Percentiles rank a stretch among this genome's conserved stretches.
These are phyloP conservation scores for Perilla frutescens DNA, from an alignment of 257 asterid species.

Conservation along the genomic window DNA sequence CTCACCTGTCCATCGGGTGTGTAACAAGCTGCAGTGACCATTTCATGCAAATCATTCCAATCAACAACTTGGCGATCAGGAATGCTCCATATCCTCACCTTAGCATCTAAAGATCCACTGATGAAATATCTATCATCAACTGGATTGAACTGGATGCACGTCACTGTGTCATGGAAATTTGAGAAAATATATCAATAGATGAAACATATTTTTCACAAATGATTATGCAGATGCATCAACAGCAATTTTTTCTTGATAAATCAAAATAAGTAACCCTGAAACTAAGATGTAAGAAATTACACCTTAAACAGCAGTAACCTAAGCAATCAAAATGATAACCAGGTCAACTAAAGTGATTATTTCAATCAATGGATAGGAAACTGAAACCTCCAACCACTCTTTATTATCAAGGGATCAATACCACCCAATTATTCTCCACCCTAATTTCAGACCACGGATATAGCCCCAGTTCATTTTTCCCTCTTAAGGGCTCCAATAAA, in stretches of 20 bases:
- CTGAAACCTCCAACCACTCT: constrained; percentile 25
- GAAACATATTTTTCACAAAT: constrained; percentile 18
- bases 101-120: constrained; percentile 97
- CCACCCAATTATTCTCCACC: background rate
- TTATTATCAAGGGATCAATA: background rate
- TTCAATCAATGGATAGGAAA: constrained; percentile 24
- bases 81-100: constrained; percentile 99
- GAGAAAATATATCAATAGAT: constrained; percentile 43
- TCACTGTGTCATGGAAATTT: constrained; percentile 69
- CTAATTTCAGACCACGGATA: constrained; percentile 10
- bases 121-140: constrained; percentile 95
- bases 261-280: background rate
- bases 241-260: background rate
- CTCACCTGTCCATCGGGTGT: constrained; percentile 99
- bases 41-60: constrained; percentile 97
- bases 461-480: background rate
- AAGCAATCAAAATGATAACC: constrained; percentile 15
- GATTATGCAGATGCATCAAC: constrained; percentile 29
- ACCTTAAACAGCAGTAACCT: background rate
- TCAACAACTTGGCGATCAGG: constrained; percentile 95
- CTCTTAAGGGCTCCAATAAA: constrained; percentile 2
- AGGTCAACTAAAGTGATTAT: background rate
- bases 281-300: background rate
- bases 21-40: constrained; percentile 99
- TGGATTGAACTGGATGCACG: constrained; percentile 98